A percentile compares a stretch with the other conserved stretches of the same genome.
Evolutionary conservation across 2,329 filamentous ascomycete genomes (phyloP).

Genomic region (Metarhizium sp.): DNA sequence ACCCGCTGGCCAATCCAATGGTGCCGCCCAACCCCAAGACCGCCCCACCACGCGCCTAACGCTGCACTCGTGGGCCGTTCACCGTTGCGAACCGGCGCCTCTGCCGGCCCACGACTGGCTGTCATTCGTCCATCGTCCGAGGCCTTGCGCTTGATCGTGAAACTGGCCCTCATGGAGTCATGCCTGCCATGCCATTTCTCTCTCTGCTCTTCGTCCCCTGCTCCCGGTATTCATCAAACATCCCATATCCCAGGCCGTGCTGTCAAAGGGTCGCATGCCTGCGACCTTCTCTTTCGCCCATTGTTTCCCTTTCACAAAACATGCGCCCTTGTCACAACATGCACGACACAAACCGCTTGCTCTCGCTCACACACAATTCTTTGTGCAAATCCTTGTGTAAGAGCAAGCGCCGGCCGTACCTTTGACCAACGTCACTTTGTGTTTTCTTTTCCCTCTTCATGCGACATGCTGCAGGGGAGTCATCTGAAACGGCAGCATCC

Average conservation of each 20-base stretch:
- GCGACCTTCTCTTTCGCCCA: background rate
- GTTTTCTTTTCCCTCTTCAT: too few species aligned
- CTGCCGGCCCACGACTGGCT: constrained; percentile 5
- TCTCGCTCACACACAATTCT: background rate
- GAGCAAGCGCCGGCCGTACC: constrained; percentile 2
- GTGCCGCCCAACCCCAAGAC: too few species aligned
- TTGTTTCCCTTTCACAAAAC: background rate
- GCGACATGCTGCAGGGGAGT: too few species aligned
- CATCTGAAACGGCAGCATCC: too few species aligned
- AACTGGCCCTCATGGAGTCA: too few species aligned
- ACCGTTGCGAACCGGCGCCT: constrained; percentile 3
- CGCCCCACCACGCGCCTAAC: background rate
- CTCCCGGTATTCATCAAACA: too few species aligned
- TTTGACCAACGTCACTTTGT: background rate
- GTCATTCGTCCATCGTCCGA: background rate
- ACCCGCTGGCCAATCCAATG: too few species aligned
- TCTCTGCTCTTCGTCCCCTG: too few species aligned
- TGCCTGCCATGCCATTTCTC: too few species aligned
- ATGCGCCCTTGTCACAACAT: background rate
- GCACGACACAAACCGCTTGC: background rate
- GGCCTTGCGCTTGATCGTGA: too few species aligned
- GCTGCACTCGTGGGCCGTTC: background rate
- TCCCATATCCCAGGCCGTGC: background rate
- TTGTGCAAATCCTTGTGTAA: background rate
- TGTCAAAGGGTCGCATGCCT: background rate